A percentile compares a stretch with the other conserved stretches of the same genome.
Conservation (phyloP, 164 flowering plant genomes). For the Dillenia suffruticosa region DNA sequence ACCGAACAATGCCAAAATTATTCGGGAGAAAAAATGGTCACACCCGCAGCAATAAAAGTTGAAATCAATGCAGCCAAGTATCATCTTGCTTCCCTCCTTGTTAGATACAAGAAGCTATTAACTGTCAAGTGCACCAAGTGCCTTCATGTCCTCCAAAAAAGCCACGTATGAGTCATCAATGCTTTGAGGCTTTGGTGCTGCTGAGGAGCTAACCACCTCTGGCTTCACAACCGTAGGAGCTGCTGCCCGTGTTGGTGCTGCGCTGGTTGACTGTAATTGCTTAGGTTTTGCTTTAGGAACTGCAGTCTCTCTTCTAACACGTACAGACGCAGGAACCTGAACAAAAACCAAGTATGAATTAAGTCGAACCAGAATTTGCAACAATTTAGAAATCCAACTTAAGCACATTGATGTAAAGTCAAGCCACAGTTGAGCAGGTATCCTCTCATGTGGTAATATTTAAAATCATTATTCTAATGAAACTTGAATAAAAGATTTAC, state of each 20-base stretch:
- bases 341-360: not conserved
- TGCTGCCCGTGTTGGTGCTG: conserved; percentile 28
- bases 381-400: not conserved
- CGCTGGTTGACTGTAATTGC: conserved; percentile 22
- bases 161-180: conserved; percentile 92
- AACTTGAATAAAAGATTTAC: too few species aligned
- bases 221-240: conserved; percentile 34
- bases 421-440: not conserved
- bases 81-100: not conserved
- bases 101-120: conserved; percentile 17
- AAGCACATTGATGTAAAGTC: not conserved
- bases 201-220: conserved; percentile 32
- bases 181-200: conserved; percentile 63
- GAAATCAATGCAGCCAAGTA: not conserved
- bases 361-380: not conserved
- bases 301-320: conserved; percentile 88
- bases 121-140: conserved; percentile 91
- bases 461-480: too few species aligned
- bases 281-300: conserved; percentile 69
- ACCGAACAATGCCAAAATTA: not conserved
- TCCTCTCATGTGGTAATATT: too few species aligned
- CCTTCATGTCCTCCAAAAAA: conserved; percentile 97
- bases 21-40: not conserved
- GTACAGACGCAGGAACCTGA: conserved; percentile 97
- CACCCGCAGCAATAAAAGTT: too few species aligned